These are phyloP conservation scores for Picea glauca DNA, from an alignment of 75 land plant species.

Conservation along the genomic window DNA sequence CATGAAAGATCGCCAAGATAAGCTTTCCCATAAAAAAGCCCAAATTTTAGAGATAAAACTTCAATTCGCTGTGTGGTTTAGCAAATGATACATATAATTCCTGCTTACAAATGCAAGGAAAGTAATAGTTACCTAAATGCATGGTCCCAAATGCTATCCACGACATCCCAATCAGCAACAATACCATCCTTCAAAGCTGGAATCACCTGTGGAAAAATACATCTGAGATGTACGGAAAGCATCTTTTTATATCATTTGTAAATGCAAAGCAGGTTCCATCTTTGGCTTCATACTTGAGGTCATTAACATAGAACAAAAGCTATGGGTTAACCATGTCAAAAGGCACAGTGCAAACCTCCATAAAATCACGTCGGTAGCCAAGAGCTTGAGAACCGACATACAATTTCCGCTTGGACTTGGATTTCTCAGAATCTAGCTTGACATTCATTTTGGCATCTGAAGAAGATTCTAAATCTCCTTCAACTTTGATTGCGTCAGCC, in stretches of 20 bases:
- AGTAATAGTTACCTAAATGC: conserved; percentile 60
- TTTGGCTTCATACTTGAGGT: neutral
- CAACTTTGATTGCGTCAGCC: conserved; percentile 43
- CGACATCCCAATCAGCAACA: conserved; percentile 92
- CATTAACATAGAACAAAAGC: neutral
- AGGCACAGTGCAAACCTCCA: conserved; percentile 62
- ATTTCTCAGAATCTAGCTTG: conserved; percentile 43
- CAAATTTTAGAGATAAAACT: neutral
- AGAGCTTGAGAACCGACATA: conserved; percentile 85
- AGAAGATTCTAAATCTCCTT: conserved; percentile 41
- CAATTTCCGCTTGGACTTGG: conserved; percentile 62
- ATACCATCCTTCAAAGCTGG: conserved; percentile 91
- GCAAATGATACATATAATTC: neutral
- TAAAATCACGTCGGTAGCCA: conserved; percentile 76
- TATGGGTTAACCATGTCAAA: neutral
- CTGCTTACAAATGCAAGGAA: neutral
- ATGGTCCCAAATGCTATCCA: conserved; percentile 94
- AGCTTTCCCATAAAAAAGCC: no score
- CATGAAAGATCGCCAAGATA: no score
- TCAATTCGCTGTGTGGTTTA: neutral
- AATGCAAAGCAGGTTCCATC: neutral
- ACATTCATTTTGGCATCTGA: conserved; percentile 39
- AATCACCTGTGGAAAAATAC: conserved; percentile 47
- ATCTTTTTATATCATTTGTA: neutral
- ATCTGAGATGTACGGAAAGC: neutral